Conservation (phyloP, 1,284 basidiomycete genomes). For the Microbotryomycetes sp. region DNA sequence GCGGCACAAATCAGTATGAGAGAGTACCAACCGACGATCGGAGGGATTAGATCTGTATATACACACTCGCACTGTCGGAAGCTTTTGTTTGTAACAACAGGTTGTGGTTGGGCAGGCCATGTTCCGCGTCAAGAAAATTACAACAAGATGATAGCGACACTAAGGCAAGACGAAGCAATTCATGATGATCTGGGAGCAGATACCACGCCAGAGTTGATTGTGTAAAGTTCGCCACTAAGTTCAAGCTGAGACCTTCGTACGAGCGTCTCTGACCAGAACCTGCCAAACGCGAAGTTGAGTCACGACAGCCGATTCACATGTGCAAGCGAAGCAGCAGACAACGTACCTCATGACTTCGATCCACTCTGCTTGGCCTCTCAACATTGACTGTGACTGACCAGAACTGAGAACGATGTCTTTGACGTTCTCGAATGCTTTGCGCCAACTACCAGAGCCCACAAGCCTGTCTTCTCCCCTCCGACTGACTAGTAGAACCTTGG, state of each 20-base stretch:
- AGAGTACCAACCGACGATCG: neutral
- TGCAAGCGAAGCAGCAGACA: no score
- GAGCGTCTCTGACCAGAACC: conserved; percentile 27
- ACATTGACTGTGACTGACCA: conserved; percentile 19
- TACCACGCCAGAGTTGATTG: conserved; percentile 8
- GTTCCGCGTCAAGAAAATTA: no score
- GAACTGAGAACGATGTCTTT: conserved; percentile 1
- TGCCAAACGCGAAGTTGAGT: neutral
- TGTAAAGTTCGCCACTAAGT: conserved; percentile 15
- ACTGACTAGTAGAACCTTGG: conserved; percentile 9
- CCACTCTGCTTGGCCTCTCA: conserved; percentile 28
- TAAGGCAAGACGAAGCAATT: no score
- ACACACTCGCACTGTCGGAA: no score
- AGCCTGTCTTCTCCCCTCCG: conserved; percentile 11
- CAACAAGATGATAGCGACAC: no score
- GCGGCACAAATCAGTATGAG: neutral
- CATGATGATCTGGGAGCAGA: no score
- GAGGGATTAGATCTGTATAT: neutral
- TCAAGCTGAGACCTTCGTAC: conserved; percentile 12
- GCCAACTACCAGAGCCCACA: conserved; percentile 8
- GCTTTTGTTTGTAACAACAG: neutral
- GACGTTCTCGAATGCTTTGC: conserved; percentile 13
- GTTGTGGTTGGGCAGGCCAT: no score
- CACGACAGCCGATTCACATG: neutral
- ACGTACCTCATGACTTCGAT: conserved; percentile 29